A percentile compares a stretch with the other conserved stretches of the same genome.
These are phyloP conservation scores for Phytopythium cucurbitacearum DNA, from an alignment of 352 stramenopile species.

Conservation along the genomic window DNA sequence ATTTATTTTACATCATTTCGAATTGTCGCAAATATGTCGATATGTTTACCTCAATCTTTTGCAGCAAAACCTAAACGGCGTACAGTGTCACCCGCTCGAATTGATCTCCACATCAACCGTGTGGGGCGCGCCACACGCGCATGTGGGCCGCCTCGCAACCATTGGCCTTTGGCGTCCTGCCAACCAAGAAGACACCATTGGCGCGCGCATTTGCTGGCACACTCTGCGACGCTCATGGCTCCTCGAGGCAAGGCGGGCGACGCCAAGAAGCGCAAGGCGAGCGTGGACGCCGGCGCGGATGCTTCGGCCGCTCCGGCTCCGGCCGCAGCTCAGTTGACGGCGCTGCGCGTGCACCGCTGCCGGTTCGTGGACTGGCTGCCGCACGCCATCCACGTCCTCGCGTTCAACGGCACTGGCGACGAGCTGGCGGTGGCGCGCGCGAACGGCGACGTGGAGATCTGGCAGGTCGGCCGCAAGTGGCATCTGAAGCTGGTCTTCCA, in stretches of 20 bases:
- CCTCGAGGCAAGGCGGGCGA: slow-evolving; percentile 2
- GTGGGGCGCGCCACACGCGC: too few species aligned
- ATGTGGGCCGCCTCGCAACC: too few species aligned
- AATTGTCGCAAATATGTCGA: too few species aligned
- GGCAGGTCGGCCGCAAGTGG: slow-evolving; percentile 60
- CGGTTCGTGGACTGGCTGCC: slow-evolving; percentile 86
- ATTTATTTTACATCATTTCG: too few species aligned
- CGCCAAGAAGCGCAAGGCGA: slow-evolving; percentile 59
- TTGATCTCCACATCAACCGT: too few species aligned
- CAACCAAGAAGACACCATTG: too few species aligned
- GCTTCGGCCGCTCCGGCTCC: not conserved
- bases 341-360: slow-evolving; percentile 74
- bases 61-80: too few species aligned
- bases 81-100: too few species aligned
- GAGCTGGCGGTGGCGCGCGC: slow-evolving; percentile 71
- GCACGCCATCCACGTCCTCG: slow-evolving; percentile 54
- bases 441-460: slow-evolving; percentile 82
- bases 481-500: slow-evolving; percentile 67
- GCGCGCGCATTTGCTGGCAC: not conserved
- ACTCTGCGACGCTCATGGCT: slow-evolving; percentile 3
- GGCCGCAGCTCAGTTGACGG: slow-evolving; percentile 4
- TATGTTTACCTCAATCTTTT: too few species aligned
- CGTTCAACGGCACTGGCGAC: slow-evolving; percentile 50
- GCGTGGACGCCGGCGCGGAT: slow-evolving; percentile 7
- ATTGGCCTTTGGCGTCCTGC: too few species aligned